A percentile compares a stretch with the other conserved stretches of the same genome.
These are phyloP conservation scores for Aspergillus tubingensis DNA, from an alignment of 2,329 filamentous ascomycete species.

Conservation along the genomic window DNA sequence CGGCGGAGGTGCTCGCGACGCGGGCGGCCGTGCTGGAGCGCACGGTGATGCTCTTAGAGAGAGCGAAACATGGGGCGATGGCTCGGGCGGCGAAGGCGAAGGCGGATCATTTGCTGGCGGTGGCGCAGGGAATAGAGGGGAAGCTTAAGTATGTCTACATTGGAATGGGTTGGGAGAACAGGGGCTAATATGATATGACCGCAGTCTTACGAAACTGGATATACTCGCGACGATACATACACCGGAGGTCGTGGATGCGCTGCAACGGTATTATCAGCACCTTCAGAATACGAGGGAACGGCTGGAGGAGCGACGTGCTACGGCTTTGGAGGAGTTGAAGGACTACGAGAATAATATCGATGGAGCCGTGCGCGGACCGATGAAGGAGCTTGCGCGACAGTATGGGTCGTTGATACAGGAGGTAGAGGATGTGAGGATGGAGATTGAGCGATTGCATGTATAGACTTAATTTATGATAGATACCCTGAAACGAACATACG, in stretches of 20 bases:
- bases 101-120: slow-evolving; percentile 42
- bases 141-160: slow-evolving; percentile 38
- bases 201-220: slow-evolving; percentile 41
- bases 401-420: slow-evolving; percentile 42
- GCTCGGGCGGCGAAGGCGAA: slow-evolving; percentile 40
- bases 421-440: slow-evolving; percentile 31
- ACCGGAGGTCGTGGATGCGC: slow-evolving; percentile 37
- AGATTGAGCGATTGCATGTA: slow-evolving; percentile 32
- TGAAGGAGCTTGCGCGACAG: slow-evolving; percentile 40
- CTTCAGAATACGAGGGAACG: slow-evolving; percentile 29
- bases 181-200: background rate
- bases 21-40: slow-evolving; percentile 39
- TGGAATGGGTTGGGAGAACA: too few relatives aligned
- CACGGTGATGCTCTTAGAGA: slow-evolving; percentile 42
- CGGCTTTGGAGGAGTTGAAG: slow-evolving; percentile 35
- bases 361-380: slow-evolving; percentile 24
- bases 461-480: slow-evolving; percentile 12
- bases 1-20: slow-evolving; percentile 35
- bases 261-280: slow-evolving; percentile 37
- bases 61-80: slow-evolving; percentile 41
- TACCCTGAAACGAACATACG: too few relatives aligned
- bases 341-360: slow-evolving; percentile 34
- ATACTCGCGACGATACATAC: slow-evolving; percentile 41
- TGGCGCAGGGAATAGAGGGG: slow-evolving; percentile 41
- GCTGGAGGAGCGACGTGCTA: slow-evolving; percentile 33